Evolutionary conservation across 345 rosid species (phyloP).

Genomic region (Citrus inodora): DNA sequence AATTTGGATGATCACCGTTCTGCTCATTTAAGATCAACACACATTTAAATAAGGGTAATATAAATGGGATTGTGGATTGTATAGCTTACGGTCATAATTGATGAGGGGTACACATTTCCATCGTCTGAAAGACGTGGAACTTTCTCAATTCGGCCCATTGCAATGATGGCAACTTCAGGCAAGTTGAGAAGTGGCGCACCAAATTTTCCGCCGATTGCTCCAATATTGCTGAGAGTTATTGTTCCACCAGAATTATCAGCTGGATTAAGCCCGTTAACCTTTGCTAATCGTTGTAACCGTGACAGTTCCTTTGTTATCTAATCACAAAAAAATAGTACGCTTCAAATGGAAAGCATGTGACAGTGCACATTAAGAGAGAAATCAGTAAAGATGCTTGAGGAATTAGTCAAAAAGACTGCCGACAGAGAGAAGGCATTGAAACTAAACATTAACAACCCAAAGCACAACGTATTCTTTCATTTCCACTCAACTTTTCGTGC

Average conservation of each 20-base stretch:
- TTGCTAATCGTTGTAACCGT: constrained; percentile 66
- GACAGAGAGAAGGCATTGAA: neutral
- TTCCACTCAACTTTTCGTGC: neutral
- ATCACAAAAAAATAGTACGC: neutral
- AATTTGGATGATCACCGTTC: neutral
- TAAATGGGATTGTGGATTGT: neutral
- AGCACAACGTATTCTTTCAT: neutral
- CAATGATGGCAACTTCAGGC: constrained; percentile 92
- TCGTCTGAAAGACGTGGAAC: constrained; percentile 59
- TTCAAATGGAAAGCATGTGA: neutral
- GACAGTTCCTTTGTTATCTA: constrained; percentile 82
- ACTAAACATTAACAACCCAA: neutral
- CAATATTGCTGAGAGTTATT: constrained; percentile 83
- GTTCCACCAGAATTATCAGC: constrained; percentile 83
- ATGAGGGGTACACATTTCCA: constrained; percentile 59
- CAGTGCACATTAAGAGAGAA: neutral
- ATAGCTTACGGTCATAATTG: constrained; percentile 68
- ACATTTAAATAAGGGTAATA: neutral
- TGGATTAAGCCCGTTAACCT: constrained; percentile 67
- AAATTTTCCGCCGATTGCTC: constrained; percentile 89
- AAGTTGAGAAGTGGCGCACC: constrained; percentile 85
- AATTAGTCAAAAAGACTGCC: neutral
- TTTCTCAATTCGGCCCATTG: constrained; percentile 84
- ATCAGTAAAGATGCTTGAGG: neutral
- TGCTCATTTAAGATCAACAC: neutral